Percentiles rank a stretch among this genome's conserved stretches.
These are phyloP conservation scores for Plectosphaerella plurivora DNA, from an alignment of 2,329 filamentous ascomycete genomes.

Conservation along the genomic window DNA sequence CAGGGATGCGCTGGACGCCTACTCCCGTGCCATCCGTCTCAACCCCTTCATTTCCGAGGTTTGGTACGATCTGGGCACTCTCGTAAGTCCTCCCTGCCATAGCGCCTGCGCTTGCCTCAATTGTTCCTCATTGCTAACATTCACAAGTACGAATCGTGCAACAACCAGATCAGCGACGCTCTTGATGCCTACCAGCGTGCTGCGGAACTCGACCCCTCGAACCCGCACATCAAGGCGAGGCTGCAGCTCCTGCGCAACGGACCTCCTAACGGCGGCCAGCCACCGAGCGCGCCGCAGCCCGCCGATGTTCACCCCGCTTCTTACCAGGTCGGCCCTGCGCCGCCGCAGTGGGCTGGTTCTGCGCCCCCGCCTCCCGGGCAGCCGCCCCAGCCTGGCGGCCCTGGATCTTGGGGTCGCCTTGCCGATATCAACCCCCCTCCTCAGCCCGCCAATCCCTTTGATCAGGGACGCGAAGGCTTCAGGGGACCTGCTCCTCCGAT, in stretches of 20 bases:
- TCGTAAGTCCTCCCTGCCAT: constrained; percentile 59
- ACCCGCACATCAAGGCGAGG: constrained; percentile 94
- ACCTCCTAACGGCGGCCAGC: constrained; percentile 66
- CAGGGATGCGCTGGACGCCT: constrained; percentile 93
- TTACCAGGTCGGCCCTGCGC: constrained; percentile 82
- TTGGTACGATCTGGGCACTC: constrained; percentile 95
- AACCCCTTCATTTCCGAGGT: constrained; percentile 99
- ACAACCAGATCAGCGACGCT: constrained; percentile 96
- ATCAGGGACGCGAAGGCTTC: constrained; percentile 66
- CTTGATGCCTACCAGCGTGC: constrained; percentile 93
- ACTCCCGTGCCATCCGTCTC: constrained; percentile 90
- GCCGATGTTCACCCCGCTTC: constrained; percentile 95
- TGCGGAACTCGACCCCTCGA: constrained; percentile 86
- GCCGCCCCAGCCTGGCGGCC: constrained; percentile 44
- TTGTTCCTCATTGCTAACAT: constrained; percentile 20
- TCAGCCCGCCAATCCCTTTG: constrained; percentile 77
- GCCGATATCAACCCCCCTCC: constrained; percentile 75
- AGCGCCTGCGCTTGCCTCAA: constrained; percentile 8
- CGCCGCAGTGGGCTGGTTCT: constrained; percentile 85
- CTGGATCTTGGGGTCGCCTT: constrained; percentile 58
- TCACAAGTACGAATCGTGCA: constrained; percentile 88
- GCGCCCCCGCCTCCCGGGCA: constrained; percentile 49
- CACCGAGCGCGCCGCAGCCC: constrained; percentile 76
- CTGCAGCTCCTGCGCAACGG: constrained; percentile 84
- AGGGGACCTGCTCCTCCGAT: constrained; percentile 64